Conservation (phyloP, 495 filamentous ascomycete genomes). For the Xeromyces bisporus region DNA sequence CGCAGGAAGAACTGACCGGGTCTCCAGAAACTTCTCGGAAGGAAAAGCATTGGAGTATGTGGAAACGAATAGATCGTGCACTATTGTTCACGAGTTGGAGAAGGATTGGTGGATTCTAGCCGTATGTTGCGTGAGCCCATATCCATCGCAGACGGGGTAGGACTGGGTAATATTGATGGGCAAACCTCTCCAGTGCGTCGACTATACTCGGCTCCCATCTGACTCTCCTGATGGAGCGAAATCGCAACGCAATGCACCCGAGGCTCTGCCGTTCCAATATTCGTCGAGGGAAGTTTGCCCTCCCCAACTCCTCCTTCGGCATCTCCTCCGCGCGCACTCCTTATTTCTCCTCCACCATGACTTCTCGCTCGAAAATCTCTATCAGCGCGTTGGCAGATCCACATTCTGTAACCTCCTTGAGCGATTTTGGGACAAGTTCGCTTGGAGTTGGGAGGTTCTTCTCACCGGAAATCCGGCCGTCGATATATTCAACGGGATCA, state of each 20-base stretch:
- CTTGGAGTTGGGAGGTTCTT: conserved; percentile 74
- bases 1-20: background rate
- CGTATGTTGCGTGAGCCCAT: conserved; percentile 22
- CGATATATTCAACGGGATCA: conserved; percentile 65
- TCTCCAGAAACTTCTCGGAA: conserved; percentile 53
- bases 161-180: conserved; percentile 17
- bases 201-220: conserved; percentile 42
- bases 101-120: conserved; percentile 91
- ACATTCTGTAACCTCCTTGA: conserved; percentile 48
- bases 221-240: conserved; percentile 11
- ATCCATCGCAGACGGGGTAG: too few species aligned
- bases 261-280: conserved; percentile 39
- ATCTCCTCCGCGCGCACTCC: conserved; percentile 66
- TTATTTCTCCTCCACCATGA: conserved; percentile 81
- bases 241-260: conserved; percentile 7
- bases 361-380: conserved; percentile 46
- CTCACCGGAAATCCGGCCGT: conserved; percentile 75
- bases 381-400: conserved; percentile 39
- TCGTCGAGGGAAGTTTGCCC: conserved; percentile 79
- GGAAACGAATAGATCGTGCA: conserved; percentile 75
- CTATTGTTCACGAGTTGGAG: conserved; percentile 71
- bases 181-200: too few species aligned
- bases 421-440: conserved; percentile 69
- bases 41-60: conserved; percentile 62
- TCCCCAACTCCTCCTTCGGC: conserved; percentile 57